Conservation (phyloP, 2,329 filamentous ascomycete genomes). For the Ascochyta koolunga region DNA sequence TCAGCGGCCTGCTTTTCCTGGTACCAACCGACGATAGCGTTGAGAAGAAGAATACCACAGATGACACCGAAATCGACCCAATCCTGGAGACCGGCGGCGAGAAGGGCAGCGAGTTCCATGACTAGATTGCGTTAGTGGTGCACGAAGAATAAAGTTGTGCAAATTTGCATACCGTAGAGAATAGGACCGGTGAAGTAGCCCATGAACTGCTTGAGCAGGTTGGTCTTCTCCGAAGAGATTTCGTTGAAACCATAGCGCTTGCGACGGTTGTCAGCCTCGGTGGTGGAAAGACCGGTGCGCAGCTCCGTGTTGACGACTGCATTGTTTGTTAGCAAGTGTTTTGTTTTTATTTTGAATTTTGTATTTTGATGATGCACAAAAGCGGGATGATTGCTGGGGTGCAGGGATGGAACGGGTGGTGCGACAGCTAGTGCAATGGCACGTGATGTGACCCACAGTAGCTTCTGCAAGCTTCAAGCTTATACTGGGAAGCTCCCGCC, state of each 20-base stretch:
- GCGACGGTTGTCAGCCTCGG: constrained; percentile 68
- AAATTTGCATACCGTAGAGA: constrained; percentile 69
- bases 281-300: constrained; percentile 63
- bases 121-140: constrained; percentile 53
- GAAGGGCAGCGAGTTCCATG: constrained; percentile 77
- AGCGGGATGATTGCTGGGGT: constrained; percentile 5
- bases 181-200: constrained; percentile 78
- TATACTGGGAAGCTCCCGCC: constrained; percentile 17
- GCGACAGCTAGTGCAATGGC: constrained; percentile 15
- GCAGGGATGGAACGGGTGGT: constrained; percentile 1
- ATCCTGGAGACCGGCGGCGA: constrained; percentile 75
- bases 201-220: constrained; percentile 75
- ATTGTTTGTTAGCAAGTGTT: constrained; percentile 46
- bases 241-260: constrained; percentile 75
- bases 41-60: constrained; percentile 74
- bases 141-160: constrained; percentile 10
- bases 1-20: constrained; percentile 82
- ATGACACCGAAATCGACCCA: constrained; percentile 80
- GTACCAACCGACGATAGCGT: constrained; percentile 79
- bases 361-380: constrained; percentile 9
- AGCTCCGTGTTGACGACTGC: constrained; percentile 68
- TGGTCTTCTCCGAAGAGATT: constrained; percentile 75
- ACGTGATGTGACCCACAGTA: constrained; percentile 27
- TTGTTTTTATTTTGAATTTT: no score
- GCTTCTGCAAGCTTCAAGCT: constrained; percentile 16